Conservation (phyloP, 192 early-diverging fungal species). For the Chytriomyces hyalinus region DNA sequence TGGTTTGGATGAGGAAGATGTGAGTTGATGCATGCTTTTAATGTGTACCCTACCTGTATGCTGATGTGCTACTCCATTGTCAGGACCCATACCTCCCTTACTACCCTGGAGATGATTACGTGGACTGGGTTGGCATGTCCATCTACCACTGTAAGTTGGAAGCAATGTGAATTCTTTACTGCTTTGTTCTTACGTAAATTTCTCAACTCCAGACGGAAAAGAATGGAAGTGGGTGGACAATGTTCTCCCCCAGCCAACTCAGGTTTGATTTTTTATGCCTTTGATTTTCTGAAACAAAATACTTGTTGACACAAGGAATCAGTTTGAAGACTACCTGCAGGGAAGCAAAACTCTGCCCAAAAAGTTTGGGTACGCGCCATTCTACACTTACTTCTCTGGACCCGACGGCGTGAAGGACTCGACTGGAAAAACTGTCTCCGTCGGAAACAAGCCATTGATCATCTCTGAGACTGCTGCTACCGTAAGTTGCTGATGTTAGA, state of each 20-base stretch:
- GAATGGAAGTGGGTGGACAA: slow-evolving; percentile 27
- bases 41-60: background rate
- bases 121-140: slow-evolving; percentile 37
- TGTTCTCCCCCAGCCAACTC: background rate
- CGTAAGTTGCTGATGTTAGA: no score
- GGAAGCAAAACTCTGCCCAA: background rate
- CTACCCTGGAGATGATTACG: slow-evolving; percentile 35
- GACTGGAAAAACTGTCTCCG: slow-evolving; percentile 2
- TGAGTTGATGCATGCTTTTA: background rate
- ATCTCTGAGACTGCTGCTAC: slow-evolving; percentile 21
- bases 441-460: slow-evolving; percentile 24
- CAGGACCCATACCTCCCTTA: slow-evolving; percentile 30
- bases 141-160: slow-evolving; percentile 35
- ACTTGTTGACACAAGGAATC: no score
- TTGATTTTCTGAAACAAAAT: no score
- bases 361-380: slow-evolving; percentile 21
- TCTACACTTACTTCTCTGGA: slow-evolving; percentile 34
- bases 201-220: background rate
- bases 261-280: background rate
- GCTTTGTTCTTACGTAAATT: background rate
- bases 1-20: slow-evolving; percentile 16
- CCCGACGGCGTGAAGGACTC: slow-evolving; percentile 10
- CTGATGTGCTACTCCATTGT: background rate
- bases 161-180: background rate
- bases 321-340: slow-evolving; percentile 33